Evolutionary conservation across 345 rosid genomes (phyloP).

Genomic region (Citrus inodora): DNA sequence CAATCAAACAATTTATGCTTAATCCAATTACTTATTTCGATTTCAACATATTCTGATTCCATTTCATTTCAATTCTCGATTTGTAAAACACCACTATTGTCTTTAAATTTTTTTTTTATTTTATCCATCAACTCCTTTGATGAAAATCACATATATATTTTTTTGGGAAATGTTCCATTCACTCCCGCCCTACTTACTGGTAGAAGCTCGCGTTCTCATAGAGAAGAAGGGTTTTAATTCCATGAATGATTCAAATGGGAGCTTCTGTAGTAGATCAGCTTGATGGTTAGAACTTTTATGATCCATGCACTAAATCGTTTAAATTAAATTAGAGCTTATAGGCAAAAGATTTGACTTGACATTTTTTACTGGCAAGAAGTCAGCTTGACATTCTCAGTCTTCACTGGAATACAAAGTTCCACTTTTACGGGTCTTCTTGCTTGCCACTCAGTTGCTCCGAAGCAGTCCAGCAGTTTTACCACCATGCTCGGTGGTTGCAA

Average conservation of each 20-base stretch:
- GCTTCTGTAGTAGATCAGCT: not conserved
- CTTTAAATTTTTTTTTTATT: too few relatives aligned
- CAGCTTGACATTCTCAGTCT: conserved; percentile 72
- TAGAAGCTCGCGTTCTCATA: not conserved
- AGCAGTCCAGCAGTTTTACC: conserved; percentile 85
- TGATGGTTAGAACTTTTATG: not conserved
- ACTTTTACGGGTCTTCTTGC: conserved; percentile 88
- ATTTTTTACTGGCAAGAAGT: conserved; percentile 64
- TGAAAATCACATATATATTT: not conserved
- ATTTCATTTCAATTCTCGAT: too few relatives aligned
- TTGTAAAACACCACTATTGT: too few relatives aligned
- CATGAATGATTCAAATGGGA: not conserved
- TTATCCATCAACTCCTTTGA: not conserved
- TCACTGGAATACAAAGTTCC: conserved; percentile 95
- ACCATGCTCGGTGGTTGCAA: conserved; percentile 87
- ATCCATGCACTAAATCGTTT: not conserved
- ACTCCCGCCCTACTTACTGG: too few relatives aligned
- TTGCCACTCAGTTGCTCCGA: conserved; percentile 56
- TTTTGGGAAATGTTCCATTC: not conserved
- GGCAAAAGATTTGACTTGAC: not conserved
- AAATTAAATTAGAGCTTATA: too few relatives aligned
- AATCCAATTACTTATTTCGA: too few relatives aligned
- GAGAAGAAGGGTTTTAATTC: not conserved
- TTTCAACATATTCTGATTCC: too few relatives aligned
- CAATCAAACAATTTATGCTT: too few relatives aligned